Conservation (phyloP, 495 filamentous ascomycete genomes). For the Annulohypoxylon bovei region DNA sequence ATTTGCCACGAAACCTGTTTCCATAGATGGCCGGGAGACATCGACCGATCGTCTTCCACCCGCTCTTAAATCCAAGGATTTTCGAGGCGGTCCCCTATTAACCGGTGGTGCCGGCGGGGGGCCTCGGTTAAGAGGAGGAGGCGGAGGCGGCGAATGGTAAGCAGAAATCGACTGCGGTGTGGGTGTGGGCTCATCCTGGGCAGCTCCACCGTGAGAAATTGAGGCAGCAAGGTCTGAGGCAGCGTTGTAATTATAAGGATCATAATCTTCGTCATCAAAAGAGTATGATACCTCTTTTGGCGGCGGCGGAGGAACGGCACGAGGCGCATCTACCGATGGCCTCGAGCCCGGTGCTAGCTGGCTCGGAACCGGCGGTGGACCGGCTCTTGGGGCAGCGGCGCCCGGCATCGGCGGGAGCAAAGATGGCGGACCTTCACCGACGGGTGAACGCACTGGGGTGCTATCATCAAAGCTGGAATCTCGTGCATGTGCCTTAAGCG, state of each 20-base stretch:
- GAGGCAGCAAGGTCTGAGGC: slow-evolving; percentile 39
- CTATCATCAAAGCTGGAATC: slow-evolving; percentile 75
- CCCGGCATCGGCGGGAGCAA: slow-evolving; percentile 58
- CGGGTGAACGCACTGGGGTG: slow-evolving; percentile 58
- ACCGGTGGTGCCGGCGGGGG: slow-evolving; percentile 60
- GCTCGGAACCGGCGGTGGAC: slow-evolving; percentile 69
- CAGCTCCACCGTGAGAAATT: slow-evolving; percentile 24
- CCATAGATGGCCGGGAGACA: slow-evolving; percentile 64
- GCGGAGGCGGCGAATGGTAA: slow-evolving; percentile 64
- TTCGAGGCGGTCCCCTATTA: slow-evolving; percentile 60
- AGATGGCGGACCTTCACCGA: slow-evolving; percentile 53
- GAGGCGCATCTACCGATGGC: slow-evolving; percentile 74
- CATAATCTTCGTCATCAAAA: slow-evolving; percentile 74
- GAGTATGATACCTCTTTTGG: slow-evolving; percentile 61
- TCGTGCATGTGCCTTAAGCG: slow-evolving; percentile 81
- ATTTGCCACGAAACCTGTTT: slow-evolving; percentile 83
- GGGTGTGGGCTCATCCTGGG: slow-evolving; percentile 27
- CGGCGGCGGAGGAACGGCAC: slow-evolving; percentile 73
- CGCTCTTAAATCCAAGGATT: slow-evolving; percentile 75
- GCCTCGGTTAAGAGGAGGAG: slow-evolving; percentile 54
- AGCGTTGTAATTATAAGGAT: slow-evolving; percentile 74
- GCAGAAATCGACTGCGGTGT: slow-evolving; percentile 56
- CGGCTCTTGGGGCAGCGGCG: slow-evolving; percentile 49
- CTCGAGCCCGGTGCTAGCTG: slow-evolving; percentile 61
- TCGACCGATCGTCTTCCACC: slow-evolving; percentile 78